A percentile compares a stretch with the other conserved stretches of the same genome.
Conservation (phyloP, 805 yeast genomes). For the Zygosaccharomyces kombuchaensis region DNA sequence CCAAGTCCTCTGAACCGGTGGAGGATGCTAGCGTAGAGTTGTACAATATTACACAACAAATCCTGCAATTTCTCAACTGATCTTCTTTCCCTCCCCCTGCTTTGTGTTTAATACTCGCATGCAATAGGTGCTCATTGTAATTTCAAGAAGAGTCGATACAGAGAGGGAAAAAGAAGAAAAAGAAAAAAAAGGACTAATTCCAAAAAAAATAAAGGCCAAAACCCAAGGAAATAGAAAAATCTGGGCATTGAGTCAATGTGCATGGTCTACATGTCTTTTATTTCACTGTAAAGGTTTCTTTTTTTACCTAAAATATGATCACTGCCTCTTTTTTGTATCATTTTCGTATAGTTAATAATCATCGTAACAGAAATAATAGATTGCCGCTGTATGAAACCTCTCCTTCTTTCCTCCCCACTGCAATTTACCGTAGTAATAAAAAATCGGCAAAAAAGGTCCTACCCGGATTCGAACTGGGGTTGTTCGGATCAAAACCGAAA, state of each 20-base stretch:
- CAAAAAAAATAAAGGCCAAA: neutral
- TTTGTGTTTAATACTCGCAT: neutral
- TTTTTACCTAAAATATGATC: neutral
- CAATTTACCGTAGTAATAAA: no score
- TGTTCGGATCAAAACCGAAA: conserved; percentile 75
- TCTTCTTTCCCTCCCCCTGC: neutral
- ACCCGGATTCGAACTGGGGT: conserved; percentile 87
- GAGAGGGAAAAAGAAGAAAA: neutral
- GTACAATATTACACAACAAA: conserved; percentile 64
- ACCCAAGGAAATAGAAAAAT: neutral
- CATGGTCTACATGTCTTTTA: neutral
- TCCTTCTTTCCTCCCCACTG: neutral
- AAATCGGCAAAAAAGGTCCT: conserved; percentile 60
- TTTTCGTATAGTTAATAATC: conserved; percentile 3
- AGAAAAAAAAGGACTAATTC: neutral
- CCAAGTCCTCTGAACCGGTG: conserved; percentile 37
- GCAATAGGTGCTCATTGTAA: neutral
- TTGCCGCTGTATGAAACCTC: neutral
- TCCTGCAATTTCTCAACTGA: conserved; percentile 44
- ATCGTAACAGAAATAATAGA: neutral
- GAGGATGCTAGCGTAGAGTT: conserved; percentile 64
- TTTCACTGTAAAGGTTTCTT: neutral
- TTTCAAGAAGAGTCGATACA: neutral
- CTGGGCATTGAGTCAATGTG: neutral
- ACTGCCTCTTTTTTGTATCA: neutral